Evolutionary conservation across 768 basidiomycete genomes (phyloP).

Genomic region (Dioszegia hungarica): DNA sequence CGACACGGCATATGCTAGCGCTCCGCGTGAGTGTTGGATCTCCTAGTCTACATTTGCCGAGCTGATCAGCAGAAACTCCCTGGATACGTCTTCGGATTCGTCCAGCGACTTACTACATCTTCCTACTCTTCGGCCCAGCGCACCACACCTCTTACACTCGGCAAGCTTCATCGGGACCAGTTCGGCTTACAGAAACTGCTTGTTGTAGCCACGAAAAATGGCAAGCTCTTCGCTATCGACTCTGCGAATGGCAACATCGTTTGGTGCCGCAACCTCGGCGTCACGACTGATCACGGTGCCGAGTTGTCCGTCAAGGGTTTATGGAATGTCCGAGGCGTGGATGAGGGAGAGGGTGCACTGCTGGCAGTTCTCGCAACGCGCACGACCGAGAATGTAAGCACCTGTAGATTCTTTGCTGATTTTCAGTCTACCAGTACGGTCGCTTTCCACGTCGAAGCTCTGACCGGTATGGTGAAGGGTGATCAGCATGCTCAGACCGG

Average conservation of each 20-base stretch:
- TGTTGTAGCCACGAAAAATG: conserved; percentile 63
- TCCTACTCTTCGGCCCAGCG: conserved; percentile 38
- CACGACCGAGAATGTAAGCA: conserved; percentile 25
- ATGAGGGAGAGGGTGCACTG: conserved; percentile 27
- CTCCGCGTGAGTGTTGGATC: conserved; percentile 36
- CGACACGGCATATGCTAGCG: conserved; percentile 38
- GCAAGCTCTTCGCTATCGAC: conserved; percentile 78
- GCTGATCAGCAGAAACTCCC: conserved; percentile 60
- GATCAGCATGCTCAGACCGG: conserved; percentile 12
- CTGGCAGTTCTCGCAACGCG: conserved; percentile 31
- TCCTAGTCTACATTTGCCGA: too few species aligned
- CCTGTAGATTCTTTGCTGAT: neutral
- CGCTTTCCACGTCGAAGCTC: conserved; percentile 43
- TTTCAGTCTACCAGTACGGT: conserved; percentile 23
- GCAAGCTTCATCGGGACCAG: conserved; percentile 59
- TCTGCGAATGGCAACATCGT: conserved; percentile 69
- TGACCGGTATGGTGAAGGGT: conserved; percentile 34
- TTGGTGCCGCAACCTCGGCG: conserved; percentile 73
- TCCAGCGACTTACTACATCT: conserved; percentile 60
- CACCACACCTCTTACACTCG: conserved; percentile 45
- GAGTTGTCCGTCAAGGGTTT: conserved; percentile 35
- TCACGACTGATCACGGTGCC: conserved; percentile 58
- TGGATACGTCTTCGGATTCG: conserved; percentile 62
- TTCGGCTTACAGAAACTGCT: conserved; percentile 86
- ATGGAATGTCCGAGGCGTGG: conserved; percentile 37